Evolutionary conservation across 2,329 filamentous ascomycete genomes (phyloP).

Genomic region (Pseudocercospora crystallina): DNA sequence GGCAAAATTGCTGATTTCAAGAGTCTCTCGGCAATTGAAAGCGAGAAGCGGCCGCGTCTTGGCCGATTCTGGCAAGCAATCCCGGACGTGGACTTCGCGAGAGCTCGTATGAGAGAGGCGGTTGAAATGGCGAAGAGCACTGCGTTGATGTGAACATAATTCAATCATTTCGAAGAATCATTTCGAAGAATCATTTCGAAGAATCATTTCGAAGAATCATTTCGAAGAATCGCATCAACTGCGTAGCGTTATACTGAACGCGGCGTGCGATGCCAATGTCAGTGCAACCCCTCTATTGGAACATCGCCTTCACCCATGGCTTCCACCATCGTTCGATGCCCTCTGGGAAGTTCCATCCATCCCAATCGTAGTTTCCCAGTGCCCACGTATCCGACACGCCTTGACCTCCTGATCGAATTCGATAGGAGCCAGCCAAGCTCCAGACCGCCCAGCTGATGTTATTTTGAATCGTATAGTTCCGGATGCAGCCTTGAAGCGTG

Average conservation of each 20-base stretch:
- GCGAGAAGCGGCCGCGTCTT: neutral
- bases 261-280: no score
- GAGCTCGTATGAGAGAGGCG: no score
- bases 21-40: neutral
- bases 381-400: conserved; percentile 52
- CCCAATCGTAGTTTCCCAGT: conserved; percentile 49
- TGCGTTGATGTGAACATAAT: no score
- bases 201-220: no score
- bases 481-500: conserved; percentile 49
- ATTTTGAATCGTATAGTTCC: conserved; percentile 47
- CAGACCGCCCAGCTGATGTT: conserved; percentile 53
- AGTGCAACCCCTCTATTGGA: neutral
- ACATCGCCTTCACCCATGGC: conserved; percentile 44
- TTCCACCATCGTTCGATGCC: conserved; percentile 53
- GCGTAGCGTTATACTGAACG: no score
- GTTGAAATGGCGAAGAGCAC: no score
- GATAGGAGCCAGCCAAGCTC: conserved; percentile 51
- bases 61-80: no score
- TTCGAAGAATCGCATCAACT: no score
- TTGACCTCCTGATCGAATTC: conserved; percentile 47
- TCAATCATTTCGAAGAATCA: no score
- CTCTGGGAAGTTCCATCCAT: conserved; percentile 47
- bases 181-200: no score
- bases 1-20: neutral
- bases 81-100: no score